Conservation (phyloP, 257 asterid species). For the Thymus quinquecostatus region DNA sequence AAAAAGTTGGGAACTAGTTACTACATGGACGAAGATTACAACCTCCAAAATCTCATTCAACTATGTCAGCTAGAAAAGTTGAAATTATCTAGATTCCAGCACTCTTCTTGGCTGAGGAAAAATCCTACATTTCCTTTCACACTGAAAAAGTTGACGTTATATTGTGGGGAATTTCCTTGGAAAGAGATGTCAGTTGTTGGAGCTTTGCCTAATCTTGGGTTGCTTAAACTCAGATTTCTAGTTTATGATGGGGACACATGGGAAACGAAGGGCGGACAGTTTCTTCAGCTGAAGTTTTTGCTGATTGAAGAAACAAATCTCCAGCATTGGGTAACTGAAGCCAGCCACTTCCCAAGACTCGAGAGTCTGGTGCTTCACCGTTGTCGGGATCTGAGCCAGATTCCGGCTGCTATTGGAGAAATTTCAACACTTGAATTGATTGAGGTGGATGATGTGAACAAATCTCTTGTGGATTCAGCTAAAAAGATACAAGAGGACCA, state of each 20-base stretch:
- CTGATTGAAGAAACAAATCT: no score
- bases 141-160: background rate
- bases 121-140: background rate
- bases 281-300: background rate
- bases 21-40: background rate
- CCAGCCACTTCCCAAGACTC: no score
- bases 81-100: background rate
- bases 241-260: background rate
- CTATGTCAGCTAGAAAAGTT: slow-evolving; percentile 9
- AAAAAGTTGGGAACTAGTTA: background rate
- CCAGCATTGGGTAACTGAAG: no score
- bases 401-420: no score
- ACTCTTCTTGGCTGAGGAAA: background rate
- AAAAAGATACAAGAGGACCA: no score
- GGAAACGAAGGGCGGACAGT: slow-evolving; percentile 14
- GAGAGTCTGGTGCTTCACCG: no score
- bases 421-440: no score
- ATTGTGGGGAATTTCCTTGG: slow-evolving; percentile 3
- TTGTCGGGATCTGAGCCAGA: no score
- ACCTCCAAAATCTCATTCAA: background rate
- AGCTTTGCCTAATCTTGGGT: background rate
- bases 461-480: no score
- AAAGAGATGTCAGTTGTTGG: slow-evolving; percentile 3
- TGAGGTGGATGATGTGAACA: no score
- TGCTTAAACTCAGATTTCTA: background rate